These are phyloP conservation scores for Clonostachys sp. DNA, from an alignment of 2,329 filamentous ascomycete species.

Conservation along the genomic window DNA sequence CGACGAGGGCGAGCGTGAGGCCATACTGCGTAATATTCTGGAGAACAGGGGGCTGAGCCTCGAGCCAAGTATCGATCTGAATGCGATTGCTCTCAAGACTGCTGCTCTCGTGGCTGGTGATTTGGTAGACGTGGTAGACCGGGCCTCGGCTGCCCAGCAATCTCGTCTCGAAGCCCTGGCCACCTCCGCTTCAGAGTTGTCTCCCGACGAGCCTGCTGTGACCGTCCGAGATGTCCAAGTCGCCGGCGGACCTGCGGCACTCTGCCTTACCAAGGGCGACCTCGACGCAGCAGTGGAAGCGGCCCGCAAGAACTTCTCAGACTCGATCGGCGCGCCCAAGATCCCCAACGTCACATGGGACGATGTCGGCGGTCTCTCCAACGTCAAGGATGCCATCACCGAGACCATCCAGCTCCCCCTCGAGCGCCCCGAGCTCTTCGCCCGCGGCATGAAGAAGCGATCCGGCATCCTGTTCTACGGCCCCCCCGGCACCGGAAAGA, in stretches of 20 bases:
- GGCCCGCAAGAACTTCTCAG: conserved; percentile 95
- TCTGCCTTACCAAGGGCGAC: conserved; percentile 75
- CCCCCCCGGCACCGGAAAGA: conserved; percentile 88
- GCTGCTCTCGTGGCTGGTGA: conserved; percentile 93
- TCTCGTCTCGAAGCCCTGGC: conserved; percentile 68
- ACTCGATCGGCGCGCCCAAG: conserved; percentile 94
- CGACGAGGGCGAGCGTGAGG: conserved; percentile 87
- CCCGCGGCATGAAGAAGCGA: conserved; percentile 96
- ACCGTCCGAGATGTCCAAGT: conserved; percentile 82
- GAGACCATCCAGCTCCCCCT: conserved; percentile 95
- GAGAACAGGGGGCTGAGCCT: conserved; percentile 72
- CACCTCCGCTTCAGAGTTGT: conserved; percentile 34
- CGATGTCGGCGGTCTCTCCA: conserved; percentile 86
- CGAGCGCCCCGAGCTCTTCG: conserved; percentile 87
- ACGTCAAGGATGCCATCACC: conserved; percentile 95
- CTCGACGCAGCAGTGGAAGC: conserved; percentile 93
- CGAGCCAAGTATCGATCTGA: conserved; percentile 78
- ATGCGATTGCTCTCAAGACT: conserved; percentile 86
- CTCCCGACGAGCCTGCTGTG: conserved; percentile 20
- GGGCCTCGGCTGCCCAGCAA: conserved; percentile 73
- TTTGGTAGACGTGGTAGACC: conserved; percentile 88
- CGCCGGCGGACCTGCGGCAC: conserved; percentile 75
- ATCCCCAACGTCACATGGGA: conserved; percentile 97
- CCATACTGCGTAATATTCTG: conserved; percentile 75
- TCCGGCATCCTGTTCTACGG: conserved; percentile 92